Percentiles rank a stretch among this genome's conserved stretches.
These are phyloP conservation scores for Backusella parvicylindrica DNA, from an alignment of 192 early-diverging fungal species.

Conservation along the genomic window DNA sequence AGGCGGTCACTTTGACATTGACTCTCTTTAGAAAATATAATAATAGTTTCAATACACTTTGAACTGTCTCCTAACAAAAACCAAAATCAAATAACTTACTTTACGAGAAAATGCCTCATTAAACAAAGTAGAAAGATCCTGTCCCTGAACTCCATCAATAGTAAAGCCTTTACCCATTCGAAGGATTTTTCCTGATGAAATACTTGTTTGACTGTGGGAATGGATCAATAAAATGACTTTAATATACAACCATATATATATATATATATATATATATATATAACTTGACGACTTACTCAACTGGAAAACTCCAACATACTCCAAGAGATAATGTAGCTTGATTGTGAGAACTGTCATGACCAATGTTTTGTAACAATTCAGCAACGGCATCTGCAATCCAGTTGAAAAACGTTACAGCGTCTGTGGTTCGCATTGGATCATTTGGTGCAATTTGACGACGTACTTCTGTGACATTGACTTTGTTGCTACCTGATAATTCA, in stretches of 20 bases:
- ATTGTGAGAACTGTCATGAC: neutral
- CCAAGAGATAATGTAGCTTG: conserved; percentile 46
- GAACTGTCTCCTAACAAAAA: conserved; percentile 38
- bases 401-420: conserved; percentile 67
- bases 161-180: conserved; percentile 86
- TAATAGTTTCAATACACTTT: too few species aligned
- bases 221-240: neutral
- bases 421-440: conserved; percentile 76
- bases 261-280: neutral
- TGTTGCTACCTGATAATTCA: conserved; percentile 70
- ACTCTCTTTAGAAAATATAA: too few species aligned
- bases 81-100: conserved; percentile 17
- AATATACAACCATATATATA: neutral
- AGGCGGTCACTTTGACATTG: conserved; percentile 76
- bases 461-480: conserved; percentile 60
- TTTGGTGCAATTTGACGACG: conserved; percentile 58
- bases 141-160: conserved; percentile 66
- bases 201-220: conserved; percentile 44
- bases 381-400: conserved; percentile 67
- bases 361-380: conserved; percentile 19
- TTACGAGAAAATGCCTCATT: conserved; percentile 71
- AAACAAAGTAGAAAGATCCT: conserved; percentile 81
- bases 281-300: conserved; percentile 51
- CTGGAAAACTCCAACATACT: conserved; percentile 82
- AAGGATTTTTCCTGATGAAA: conserved; percentile 42